These are phyloP conservation scores for Penicillium cataractarum DNA, from an alignment of 495 filamentous ascomycete genomes.

Conservation along the genomic window DNA sequence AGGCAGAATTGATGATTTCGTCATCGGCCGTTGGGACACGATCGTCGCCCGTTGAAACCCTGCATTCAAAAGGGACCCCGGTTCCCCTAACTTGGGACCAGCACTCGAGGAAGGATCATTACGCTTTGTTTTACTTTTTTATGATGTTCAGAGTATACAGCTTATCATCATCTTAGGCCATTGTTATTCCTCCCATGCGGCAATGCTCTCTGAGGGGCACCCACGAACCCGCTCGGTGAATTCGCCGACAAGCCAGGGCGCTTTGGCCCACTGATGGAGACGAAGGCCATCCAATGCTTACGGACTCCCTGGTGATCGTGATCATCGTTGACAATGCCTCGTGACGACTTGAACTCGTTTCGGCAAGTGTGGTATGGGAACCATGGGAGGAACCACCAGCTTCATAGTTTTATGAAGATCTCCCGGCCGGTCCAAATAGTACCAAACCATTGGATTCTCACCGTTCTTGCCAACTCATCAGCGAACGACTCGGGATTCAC, in stretches of 20 bases:
- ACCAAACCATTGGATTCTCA: no score
- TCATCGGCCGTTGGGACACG: not conserved
- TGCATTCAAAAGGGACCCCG: not conserved
- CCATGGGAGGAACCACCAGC: not conserved
- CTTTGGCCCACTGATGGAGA: constrained; percentile 1
- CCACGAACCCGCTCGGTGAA: not conserved
- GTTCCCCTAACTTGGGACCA: not conserved
- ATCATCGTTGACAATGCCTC: not conserved
- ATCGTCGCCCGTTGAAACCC: not conserved
- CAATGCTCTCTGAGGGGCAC: not conserved
- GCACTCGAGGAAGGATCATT: not conserved
- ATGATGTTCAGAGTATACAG: not conserved
- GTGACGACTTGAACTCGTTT: not conserved
- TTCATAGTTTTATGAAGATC: not conserved
- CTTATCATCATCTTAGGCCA: not conserved
- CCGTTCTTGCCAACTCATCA: constrained; percentile 1
- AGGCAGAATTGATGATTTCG: constrained; percentile 18
- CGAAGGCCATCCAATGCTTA: not conserved
- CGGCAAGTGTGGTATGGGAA: not conserved
- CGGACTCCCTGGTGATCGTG: not conserved
- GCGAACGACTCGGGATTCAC: not conserved
- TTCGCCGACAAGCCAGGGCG: not conserved
- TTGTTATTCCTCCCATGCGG: no score
- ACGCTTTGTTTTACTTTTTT: not conserved
- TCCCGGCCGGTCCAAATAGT: not conserved